Conservation (phyloP, 169 alveolate genomes). For the Eimeria necatrix region DNA sequence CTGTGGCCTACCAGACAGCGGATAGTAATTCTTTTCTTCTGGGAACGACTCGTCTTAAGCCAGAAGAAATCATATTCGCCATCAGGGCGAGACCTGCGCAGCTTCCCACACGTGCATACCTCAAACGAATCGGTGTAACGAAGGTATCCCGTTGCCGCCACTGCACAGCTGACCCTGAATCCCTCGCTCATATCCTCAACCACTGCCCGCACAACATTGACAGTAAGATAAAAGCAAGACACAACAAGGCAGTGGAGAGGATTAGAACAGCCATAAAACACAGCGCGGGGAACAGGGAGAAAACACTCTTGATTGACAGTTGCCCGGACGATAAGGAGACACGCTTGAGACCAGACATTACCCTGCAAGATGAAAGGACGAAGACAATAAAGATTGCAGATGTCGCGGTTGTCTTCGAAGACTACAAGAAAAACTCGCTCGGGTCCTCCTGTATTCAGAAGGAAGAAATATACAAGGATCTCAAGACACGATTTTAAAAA, state of each 20-base stretch:
- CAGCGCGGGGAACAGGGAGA: neutral
- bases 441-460: neutral
- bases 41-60: neutral
- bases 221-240: neutral
- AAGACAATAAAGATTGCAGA: neutral
- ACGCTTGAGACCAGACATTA: neutral
- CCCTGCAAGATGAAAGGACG: neutral
- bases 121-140: neutral
- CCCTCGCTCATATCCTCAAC: neutral
- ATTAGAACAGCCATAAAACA: neutral
- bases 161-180: conserved; percentile 4
- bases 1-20: conserved; percentile 2
- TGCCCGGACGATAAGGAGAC: neutral
- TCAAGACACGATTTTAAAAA: neutral
- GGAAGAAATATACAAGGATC: neutral
- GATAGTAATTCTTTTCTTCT: neutral
- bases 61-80: neutral
- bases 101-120: conserved; percentile 9
- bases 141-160: neutral
- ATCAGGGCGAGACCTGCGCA: neutral
- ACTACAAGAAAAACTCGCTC: neutral
- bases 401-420: neutral
- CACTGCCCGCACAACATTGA: neutral
- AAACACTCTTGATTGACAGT: neutral
- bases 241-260: conserved; percentile 23